phyloP scores from a whole-genome alignment of 139 green algal species.

The Chlamydomonas incerta region DNA sequence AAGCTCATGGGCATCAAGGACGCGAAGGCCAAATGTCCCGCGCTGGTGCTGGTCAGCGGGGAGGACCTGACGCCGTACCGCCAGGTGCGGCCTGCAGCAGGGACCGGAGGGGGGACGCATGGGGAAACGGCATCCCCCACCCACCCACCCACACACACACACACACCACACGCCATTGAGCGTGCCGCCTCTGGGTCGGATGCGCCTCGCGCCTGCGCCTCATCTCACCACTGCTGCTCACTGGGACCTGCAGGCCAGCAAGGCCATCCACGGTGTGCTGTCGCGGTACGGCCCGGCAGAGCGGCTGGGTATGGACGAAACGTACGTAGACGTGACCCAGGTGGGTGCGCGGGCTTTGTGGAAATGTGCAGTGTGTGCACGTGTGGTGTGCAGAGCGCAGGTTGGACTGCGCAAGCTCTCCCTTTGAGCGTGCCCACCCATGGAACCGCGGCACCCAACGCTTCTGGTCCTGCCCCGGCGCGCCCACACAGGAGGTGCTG shows the following conservation, averaged over 20 bases:
- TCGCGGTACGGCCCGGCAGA: slow-evolving; percentile 72
- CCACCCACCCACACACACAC: too few relatives aligned
- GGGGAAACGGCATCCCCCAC: too few relatives aligned
- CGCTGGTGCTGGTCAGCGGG: slow-evolving; percentile 66
- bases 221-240: too few relatives aligned
- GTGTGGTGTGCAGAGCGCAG: too few relatives aligned
- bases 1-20: slow-evolving; percentile 86
- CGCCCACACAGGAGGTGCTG: slow-evolving; percentile 36
- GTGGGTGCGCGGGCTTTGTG: slow-evolving; percentile 21
- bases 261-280: slow-evolving; percentile 45
- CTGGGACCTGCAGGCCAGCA: slow-evolving; percentile 40
- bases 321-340: slow-evolving; percentile 76
- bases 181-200: too few relatives aligned
- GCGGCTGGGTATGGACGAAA: slow-evolving; percentile 81
- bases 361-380: too few relatives aligned
- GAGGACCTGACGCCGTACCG: slow-evolving; percentile 64
- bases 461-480: background rate
- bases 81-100: background rate
- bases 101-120: too few relatives aligned
- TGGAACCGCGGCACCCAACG: too few relatives aligned
- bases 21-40: slow-evolving; percentile 66
- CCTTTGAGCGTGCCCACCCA: too few relatives aligned
- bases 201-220: too few relatives aligned
- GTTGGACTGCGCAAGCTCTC: too few relatives aligned
- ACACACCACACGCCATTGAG: too few relatives aligned